Evolutionary conservation across 805 yeast species (phyloP), one percentile per base, ranked within the genome.

Genomic region (Sugiyamaella americana): DNA sequence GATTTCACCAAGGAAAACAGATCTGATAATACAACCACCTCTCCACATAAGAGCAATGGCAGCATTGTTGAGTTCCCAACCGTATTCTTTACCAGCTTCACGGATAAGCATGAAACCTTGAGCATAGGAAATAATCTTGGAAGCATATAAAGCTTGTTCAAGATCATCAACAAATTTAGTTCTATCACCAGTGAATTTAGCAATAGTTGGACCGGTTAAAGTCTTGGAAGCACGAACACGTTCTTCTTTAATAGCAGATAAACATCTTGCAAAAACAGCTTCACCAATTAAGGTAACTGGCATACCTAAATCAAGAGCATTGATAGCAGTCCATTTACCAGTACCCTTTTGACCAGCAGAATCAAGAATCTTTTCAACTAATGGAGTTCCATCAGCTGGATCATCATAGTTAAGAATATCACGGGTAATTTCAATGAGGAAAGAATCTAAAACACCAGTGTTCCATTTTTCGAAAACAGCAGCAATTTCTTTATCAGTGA

Each of bases 11-110:
- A 91, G 78, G 85, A 91, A 91, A 57, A 91, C 97, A 49, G 98
- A 91, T 80, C 98, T 87, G 74, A 91, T 91, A 72, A 91, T 91
- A 80, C 98, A 91, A 63, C 98, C 98, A 76, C 98, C 98, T 80
- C 98, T 84, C 98, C 98, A 91, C 98, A 91, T 91, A 64, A 93
- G 80, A 60, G 98, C 98, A 63, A 93, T 93, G 51, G 95, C 93
- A 61, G 98, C 96, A 82, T 87, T 85, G 84, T 91, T 93, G 69
- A 91, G 79, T 72, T 86, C 82, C 98, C 98, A 91, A 65, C 82
- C 82, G 79, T 87, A 91, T 70, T 87, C 95, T 73, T 79, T 83
- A 59, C 96, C 98, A 61, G 98, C 98, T 73, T 91, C 96, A 71
- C 94, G 87, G 74, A 91, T 88, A 69, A 91, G 80, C 97, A 91